Evolutionary conservation across 768 basidiomycete species (phyloP).

Genomic region (Rhizopogon salebrosus): DNA sequence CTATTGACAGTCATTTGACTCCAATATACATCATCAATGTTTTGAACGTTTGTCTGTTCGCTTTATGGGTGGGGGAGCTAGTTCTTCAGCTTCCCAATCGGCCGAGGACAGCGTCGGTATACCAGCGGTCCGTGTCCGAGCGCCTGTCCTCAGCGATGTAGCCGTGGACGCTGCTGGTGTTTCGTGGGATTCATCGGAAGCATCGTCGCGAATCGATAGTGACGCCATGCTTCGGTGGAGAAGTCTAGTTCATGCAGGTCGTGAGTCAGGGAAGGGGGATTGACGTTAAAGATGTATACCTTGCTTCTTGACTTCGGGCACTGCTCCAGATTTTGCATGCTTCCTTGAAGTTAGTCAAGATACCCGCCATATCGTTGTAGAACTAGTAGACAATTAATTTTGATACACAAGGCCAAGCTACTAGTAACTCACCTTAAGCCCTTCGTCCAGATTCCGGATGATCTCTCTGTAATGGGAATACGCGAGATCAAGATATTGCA

Average conservation of each 20-base stretch:
- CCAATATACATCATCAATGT: not conserved
- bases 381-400: constrained; percentile 46
- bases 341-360: constrained; percentile 71
- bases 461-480: constrained; percentile 89
- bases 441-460: constrained; percentile 79
- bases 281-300: constrained; percentile 42
- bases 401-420: not conserved
- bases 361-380: constrained; percentile 78
- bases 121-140: constrained; percentile 27
- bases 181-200: not conserved
- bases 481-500: constrained; percentile 80
- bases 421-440: constrained; percentile 56
- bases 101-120: constrained; percentile 43
- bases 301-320: constrained; percentile 66
- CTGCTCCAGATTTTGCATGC: constrained; percentile 72
- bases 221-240: constrained; percentile 18
- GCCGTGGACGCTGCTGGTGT: not conserved
- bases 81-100: constrained; percentile 52
- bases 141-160: not conserved
- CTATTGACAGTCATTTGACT: not conserved
- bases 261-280: not conserved
- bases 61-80: constrained; percentile 33
- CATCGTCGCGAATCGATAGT: constrained; percentile 27
- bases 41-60: not conserved
- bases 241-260: constrained; percentile 7